Percentiles rank a stretch among this genome's conserved stretches.
Conservation (phyloP, 768 basidiomycete genomes). For the Amanita subjunquillea region DNA sequence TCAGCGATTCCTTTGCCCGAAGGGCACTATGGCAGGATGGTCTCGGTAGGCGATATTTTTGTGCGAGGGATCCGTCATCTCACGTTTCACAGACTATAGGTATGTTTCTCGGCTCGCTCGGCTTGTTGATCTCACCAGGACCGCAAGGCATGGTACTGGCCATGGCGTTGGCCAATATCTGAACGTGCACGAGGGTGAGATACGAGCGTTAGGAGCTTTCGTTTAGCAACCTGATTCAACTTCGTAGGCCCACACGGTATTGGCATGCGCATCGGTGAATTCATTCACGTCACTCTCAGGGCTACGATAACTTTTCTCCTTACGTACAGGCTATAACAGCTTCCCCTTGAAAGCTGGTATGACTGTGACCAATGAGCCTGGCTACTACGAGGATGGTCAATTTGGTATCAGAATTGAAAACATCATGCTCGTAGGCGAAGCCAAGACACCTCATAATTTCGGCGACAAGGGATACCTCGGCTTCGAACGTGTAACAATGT, state of each 20-base stretch:
- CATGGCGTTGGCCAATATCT: constrained; percentile 93
- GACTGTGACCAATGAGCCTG: constrained; percentile 92
- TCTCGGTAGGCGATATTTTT: constrained; percentile 41
- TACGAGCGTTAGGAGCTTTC: not conserved
- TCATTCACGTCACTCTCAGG: not conserved
- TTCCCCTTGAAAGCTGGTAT: constrained; percentile 72
- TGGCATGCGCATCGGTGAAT: constrained; percentile 40
- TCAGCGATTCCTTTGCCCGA: constrained; percentile 74
- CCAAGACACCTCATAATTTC: constrained; percentile 66
- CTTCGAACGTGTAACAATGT: constrained; percentile 88
- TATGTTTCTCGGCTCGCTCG: constrained; percentile 12
- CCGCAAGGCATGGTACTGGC: constrained; percentile 74
- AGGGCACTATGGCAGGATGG: constrained; percentile 80
- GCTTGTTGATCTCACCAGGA: constrained; percentile 3
- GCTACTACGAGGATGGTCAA: constrained; percentile 83
- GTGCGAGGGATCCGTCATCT: constrained; percentile 3
- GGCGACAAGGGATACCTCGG: constrained; percentile 77
- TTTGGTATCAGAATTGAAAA: constrained; percentile 94
- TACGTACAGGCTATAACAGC: constrained; percentile 51
- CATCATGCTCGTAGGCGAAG: constrained; percentile 68
- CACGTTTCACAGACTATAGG: constrained; percentile 41
- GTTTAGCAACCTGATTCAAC: not conserved
- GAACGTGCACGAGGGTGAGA: constrained; percentile 81
- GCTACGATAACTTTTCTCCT: not conserved
- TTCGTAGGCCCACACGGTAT: constrained; percentile 48